Base-by-base conservation (phyloP, 441 rosid genomes). In the Eruca vesicaria region DNA sequence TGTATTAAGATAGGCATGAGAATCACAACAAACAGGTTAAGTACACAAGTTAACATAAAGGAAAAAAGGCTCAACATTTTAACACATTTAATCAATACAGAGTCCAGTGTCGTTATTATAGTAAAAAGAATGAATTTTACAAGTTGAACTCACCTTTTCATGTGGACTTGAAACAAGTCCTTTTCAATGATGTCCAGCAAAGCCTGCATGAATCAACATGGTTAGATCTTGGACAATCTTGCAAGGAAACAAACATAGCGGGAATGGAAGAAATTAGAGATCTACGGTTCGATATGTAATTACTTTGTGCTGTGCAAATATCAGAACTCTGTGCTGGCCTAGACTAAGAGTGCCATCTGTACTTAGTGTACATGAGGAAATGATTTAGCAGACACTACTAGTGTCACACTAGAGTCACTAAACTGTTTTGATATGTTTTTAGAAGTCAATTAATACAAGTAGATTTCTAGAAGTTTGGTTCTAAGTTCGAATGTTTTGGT, bases 271-370 rank as follows among this genome's bases (percentile, higher is more conserved):
- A 73, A 48, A 18, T 11, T 18, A 60, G 18, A 55, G 45, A 78
- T 29, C 71, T 33, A 67, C 20, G 66, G 50, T 55, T 65, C 59
- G 32, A 72, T 65, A 43, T 19, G 75, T 66, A 23, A 72, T 88
- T 89, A 96, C 99, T 86, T 96, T 96, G 87, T 96, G 99, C 79
- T 96, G 99, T 61, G 99, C 96, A 82, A 96, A 96, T 86, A 96
- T 96, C 82, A 96, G 71, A 83, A 96, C 96, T 80, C 99, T 88
- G 79, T 96, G 99, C 85, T 93, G 99, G 81, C 99, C 98, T 59
- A 84, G 88, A 76, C 76, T 78, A 72, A 88, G 79, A 83, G 86
- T 64, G 78, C 84, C 88, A 66, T 96, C 99, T 77, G 96, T 86
- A 82, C 83, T 82, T n/a, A n/a, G n/a, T n/a, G n/a, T n/a, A n/a